These are phyloP conservation scores for Vicia villosa DNA, from an alignment of 306 rosid species.

Conservation along the genomic window DNA sequence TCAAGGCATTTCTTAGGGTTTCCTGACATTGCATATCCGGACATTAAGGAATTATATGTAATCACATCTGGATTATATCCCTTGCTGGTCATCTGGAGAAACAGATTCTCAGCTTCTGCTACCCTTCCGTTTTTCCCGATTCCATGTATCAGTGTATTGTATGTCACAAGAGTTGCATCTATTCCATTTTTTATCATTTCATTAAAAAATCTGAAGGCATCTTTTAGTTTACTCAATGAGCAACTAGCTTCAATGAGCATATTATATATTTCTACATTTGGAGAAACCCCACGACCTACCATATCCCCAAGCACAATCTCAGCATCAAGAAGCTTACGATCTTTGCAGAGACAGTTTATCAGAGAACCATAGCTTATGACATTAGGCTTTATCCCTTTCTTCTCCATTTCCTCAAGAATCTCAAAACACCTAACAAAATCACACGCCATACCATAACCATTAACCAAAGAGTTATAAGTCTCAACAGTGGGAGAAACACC, in stretches of 20 bases:
- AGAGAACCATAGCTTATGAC: slow-evolving; percentile 77
- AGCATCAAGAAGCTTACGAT: slow-evolving; percentile 70
- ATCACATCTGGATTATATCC: slow-evolving; percentile 69
- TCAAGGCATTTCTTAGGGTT: slow-evolving; percentile 60
- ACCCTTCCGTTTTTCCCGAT: slow-evolving; percentile 65
- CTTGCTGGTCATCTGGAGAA: slow-evolving; percentile 44
- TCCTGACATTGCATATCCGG: slow-evolving; percentile 62
- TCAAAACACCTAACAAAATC: slow-evolving; percentile 62
- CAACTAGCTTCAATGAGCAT: slow-evolving; percentile 71
- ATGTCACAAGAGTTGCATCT: slow-evolving; percentile 65
- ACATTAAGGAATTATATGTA: slow-evolving; percentile 78
- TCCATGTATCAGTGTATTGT: slow-evolving; percentile 71
- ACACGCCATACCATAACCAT: slow-evolving; percentile 59
- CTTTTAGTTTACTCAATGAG: slow-evolving; percentile 52
- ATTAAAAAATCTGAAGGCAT: slow-evolving; percentile 55
- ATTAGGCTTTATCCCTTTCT: slow-evolving; percentile 64
- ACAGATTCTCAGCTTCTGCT: slow-evolving; percentile 63
- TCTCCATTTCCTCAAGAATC: slow-evolving; percentile 80
- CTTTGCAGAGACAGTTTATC: slow-evolving; percentile 66
- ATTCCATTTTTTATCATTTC: slow-evolving; percentile 61
- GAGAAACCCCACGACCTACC: slow-evolving; percentile 57
- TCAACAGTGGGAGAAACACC: slow-evolving; percentile 59
- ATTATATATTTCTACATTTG: slow-evolving; percentile 73
- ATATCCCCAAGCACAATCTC: slow-evolving; percentile 65
- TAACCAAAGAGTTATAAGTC: slow-evolving; percentile 62